Evolutionary conservation across 352 stramenopile genomes (phyloP).

Genomic region (Pythium scleroteichum): DNA sequence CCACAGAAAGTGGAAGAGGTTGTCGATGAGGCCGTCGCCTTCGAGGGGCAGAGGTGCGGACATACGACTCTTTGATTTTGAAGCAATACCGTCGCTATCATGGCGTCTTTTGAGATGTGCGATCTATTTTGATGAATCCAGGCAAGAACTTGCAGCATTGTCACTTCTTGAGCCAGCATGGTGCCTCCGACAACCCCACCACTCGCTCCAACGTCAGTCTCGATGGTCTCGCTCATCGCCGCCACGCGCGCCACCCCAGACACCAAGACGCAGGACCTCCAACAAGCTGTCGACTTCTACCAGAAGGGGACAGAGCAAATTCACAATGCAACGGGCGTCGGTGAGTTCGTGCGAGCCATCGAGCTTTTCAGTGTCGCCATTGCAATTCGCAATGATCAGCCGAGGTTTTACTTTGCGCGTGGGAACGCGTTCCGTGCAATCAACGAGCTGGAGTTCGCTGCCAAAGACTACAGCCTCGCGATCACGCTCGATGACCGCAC

Average conservation of each 20-base stretch:
- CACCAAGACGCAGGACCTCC: constrained; percentile 62
- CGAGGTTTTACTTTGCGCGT: constrained; percentile 72
- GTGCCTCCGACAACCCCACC: too few species aligned
- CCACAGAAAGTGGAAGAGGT: constrained; percentile 90
- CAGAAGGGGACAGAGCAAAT: constrained; percentile 74
- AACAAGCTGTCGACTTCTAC: constrained; percentile 76
- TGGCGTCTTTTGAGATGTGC: too few species aligned
- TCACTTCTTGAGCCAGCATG: too few species aligned
- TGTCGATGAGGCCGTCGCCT: constrained; percentile 85
- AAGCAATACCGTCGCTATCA: too few species aligned
- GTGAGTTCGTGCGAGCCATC: constrained; percentile 74
- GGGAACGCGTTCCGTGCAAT: constrained; percentile 75
- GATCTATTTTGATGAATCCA: too few species aligned
- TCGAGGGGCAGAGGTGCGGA: constrained; percentile 66
- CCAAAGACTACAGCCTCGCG: constrained; percentile 56
- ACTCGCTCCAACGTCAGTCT: not conserved
- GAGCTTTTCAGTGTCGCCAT: constrained; percentile 78
- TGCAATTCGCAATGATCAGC: constrained; percentile 62
- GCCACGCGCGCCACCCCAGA: constrained; percentile 36
- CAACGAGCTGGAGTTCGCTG: constrained; percentile 65
- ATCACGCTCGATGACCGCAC: constrained; percentile 67
- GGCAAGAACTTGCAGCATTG: too few species aligned
- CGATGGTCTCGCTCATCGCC: constrained; percentile 6
- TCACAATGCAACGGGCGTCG: constrained; percentile 49
- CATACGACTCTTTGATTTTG: too few species aligned